phyloP scores from a whole-genome alignment of 345 rosid genomes.

The Pistacia integerrima region DNA sequence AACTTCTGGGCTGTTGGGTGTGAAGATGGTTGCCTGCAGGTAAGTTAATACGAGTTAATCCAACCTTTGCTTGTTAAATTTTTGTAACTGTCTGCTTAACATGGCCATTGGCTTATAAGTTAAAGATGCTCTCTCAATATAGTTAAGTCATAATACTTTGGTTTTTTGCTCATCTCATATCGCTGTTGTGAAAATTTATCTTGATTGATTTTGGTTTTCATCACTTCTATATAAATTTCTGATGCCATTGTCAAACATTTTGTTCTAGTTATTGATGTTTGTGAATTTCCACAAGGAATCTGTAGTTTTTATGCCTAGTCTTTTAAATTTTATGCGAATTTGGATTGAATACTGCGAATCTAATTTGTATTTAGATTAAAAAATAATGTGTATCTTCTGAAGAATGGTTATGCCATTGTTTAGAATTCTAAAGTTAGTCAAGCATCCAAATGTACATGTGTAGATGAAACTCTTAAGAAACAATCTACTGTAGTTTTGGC shows the following conservation, averaged over 20 bases:
- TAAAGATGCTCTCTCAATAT: neutral
- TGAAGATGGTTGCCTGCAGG: conserved; percentile 98
- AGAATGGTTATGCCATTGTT: neutral
- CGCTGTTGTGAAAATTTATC: too few relatives aligned
- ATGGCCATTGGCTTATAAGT: neutral
- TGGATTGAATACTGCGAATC: neutral
- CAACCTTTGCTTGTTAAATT: neutral
- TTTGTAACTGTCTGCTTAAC: neutral
- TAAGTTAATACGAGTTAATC: conserved; percentile 21
- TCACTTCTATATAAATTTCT: neutral
- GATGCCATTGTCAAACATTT: neutral
- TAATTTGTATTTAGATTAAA: neutral
- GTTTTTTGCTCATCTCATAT: neutral
- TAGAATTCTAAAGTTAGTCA: neutral
- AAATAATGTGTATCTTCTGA: neutral
- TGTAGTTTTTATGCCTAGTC: neutral
- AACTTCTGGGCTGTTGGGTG: conserved; percentile 99
- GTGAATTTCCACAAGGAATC: neutral
- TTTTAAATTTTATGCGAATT: neutral
- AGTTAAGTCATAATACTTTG: neutral
- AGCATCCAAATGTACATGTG: neutral
- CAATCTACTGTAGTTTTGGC: neutral
- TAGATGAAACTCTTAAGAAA: neutral
- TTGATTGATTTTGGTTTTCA: neutral
- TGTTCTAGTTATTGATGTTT: neutral